Base-by-base conservation (phyloP, 1,284 basidiomycete species). In the Ustilago curta region DNA sequence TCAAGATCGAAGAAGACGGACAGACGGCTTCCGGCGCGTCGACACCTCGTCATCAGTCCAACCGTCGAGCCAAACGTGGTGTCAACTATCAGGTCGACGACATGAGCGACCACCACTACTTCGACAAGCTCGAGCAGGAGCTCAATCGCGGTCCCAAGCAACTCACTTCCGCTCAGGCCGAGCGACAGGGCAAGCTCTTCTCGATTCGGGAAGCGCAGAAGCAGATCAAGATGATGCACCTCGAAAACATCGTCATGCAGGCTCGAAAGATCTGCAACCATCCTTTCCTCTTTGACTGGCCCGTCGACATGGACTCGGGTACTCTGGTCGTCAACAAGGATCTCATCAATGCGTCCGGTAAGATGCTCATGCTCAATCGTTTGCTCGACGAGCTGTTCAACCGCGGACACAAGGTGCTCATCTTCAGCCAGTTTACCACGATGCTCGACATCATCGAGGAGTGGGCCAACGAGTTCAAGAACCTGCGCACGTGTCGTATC, bases 161-260 rank as follows among this genome's bases (percentile, higher is more conserved):
- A n/a, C 67, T 74, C n/a, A 19, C 66, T 3, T 48, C 65, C 8
- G 59, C 53, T 5, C 73, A 78, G 43, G 66, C 70, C 9, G 74
- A 81, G 40, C 70, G 79, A 21, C 68, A 80, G 64, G 73, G 70
- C 39, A 80, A 78, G 57, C 67, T 77, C 35, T 79, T 59, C 51
- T 49, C 70, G 16, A 75, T 81, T 27, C 55, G 65, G 14, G 74
- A 82, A 23, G 79, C 77, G 39, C 70, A 90, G 61, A 92, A 91
- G 82, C 89, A 91, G 60, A 90, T 97, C 51, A 94, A 95, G 85
- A 93, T 93, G 83, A 91, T 96, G 91, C 91, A 91, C 67, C 89
- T 97, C 11, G 93, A 96, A 82, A 98, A 97, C 83, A 89, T 91
- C 2, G 91, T 97, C 69, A 97, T 97, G 95, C 95, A 97, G 83